These are phyloP conservation scores for Lipomyces starkeyi DNA, from an alignment of 805 yeast genomes.

Conservation along the genomic window DNA sequence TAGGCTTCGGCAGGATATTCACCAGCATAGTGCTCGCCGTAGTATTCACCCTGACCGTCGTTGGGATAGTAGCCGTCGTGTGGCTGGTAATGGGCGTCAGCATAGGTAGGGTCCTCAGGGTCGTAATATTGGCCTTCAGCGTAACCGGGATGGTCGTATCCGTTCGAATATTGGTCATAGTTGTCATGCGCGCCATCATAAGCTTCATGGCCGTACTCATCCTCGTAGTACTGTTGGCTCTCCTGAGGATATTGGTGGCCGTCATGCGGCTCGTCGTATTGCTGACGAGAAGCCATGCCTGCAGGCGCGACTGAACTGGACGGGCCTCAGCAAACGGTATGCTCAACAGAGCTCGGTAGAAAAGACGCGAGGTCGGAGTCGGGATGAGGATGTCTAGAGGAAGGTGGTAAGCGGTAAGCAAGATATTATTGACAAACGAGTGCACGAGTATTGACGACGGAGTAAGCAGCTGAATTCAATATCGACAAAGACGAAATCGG, in stretches of 20 bases:
- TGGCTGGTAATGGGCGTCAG: slow-evolving; percentile 27
- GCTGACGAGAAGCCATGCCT: slow-evolving; percentile 22
- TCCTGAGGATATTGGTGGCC: slow-evolving; percentile 40
- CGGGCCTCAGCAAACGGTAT: neutral
- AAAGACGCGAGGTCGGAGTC: neutral
- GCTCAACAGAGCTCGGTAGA: neutral
- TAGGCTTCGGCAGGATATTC: slow-evolving; percentile 51
- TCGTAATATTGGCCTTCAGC: slow-evolving; percentile 48
- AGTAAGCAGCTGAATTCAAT: too few species aligned
- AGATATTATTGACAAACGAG: neutral
- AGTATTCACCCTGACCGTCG: slow-evolving; percentile 40
- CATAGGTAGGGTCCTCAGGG: slow-evolving; percentile 39
- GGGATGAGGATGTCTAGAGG: neutral
- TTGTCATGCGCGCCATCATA: slow-evolving; percentile 42
- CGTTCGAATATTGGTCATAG: slow-evolving; percentile 52
- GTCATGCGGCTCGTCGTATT: slow-evolving; percentile 39
- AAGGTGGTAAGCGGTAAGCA: neutral
- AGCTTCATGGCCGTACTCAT: slow-evolving; percentile 30
- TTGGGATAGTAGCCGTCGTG: slow-evolving; percentile 39
- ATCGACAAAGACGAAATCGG: too few species aligned
- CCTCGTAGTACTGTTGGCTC: slow-evolving; percentile 42
- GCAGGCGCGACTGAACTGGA: neutral
- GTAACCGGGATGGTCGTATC: slow-evolving; percentile 49
- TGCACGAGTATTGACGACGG: neutral
- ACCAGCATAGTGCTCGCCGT: slow-evolving; percentile 33